Evolutionary conservation across 805 yeast genomes (phyloP).

Genomic region (Yarrowia yakushimensis): DNA sequence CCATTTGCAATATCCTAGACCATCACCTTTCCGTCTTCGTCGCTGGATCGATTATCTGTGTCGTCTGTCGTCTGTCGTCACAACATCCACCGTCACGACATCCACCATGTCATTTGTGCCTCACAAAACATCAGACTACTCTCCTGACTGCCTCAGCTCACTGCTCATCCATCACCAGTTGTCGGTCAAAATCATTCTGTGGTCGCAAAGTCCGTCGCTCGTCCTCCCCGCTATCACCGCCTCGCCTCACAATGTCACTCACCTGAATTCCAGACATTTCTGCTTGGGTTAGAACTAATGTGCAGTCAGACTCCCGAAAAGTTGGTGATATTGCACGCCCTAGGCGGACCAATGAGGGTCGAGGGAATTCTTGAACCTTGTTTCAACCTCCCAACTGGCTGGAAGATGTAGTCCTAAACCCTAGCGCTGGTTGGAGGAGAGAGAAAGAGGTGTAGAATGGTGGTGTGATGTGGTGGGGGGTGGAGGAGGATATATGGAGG

Average conservation of each 20-base stretch:
- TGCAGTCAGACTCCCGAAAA: slow-evolving; percentile 8
- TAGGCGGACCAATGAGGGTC: slow-evolving; percentile 8
- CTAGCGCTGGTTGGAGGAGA: background rate
- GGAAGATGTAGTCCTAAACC: background rate
- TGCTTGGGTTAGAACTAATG: slow-evolving; percentile 22
- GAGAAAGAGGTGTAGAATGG: too few species aligned
- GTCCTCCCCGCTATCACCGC: background rate
- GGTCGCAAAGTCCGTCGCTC: background rate
- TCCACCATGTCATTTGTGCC: background rate
- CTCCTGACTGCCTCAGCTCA: background rate
- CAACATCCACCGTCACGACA: background rate
- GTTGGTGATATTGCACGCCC: slow-evolving; percentile 6
- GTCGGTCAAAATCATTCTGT: too few species aligned
- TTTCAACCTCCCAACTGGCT: background rate
- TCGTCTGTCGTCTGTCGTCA: background rate
- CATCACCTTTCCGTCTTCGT: too few species aligned
- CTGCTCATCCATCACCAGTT: background rate
- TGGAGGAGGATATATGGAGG: too few species aligned
- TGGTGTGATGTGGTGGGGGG: too few species aligned
- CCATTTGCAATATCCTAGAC: too few species aligned
- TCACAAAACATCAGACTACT: background rate
- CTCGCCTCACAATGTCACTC: background rate
- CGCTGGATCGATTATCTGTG: too few species aligned
- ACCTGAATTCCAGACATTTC: slow-evolving; percentile 26
- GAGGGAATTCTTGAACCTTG: slow-evolving; percentile 13